Conservation (phyloP, 2,329 filamentous ascomycete species). For the Pseudogymnoascus sp. region DNA sequence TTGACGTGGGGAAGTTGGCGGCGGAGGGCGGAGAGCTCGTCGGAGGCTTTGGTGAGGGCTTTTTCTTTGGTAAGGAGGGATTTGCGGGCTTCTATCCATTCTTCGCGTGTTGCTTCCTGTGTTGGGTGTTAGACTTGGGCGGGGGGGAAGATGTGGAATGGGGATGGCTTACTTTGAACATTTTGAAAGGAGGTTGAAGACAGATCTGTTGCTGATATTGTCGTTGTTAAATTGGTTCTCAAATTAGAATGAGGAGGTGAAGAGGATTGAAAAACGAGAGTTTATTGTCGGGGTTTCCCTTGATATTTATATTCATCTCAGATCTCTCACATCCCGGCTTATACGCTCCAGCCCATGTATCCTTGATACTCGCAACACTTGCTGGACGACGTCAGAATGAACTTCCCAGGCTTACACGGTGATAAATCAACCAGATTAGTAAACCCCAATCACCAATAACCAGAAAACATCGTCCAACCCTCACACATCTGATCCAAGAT, state of each 20-base stretch:
- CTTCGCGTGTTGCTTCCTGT: conserved; percentile 30
- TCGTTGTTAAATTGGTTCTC: background rate
- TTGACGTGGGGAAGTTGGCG: conserved; percentile 38
- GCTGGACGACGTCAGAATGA: background rate
- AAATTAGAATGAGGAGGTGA: background rate
- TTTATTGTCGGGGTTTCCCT: background rate
- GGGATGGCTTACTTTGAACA: background rate
- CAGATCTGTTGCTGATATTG: background rate
- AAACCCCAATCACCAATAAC: background rate
- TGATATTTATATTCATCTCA: conserved; percentile 1
- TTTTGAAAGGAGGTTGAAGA: background rate
- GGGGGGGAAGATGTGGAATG: background rate
- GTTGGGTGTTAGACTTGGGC: background rate
- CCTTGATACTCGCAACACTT: background rate
- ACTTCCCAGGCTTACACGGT: background rate
- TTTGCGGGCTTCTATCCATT: conserved; percentile 34
- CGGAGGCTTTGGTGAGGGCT: conserved; percentile 27
- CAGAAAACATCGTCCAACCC: background rate
- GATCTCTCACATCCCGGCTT: background rate
- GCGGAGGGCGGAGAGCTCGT: conserved; percentile 29
- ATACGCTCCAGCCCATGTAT: too few species aligned
- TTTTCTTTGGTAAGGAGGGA: conserved; percentile 34
- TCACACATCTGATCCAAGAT: background rate
- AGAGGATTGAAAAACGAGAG: background rate
- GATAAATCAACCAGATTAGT: background rate